These are phyloP conservation scores for Trypanosoma melophagium DNA, from an alignment of 208 protist species.

Conservation along the genomic window DNA sequence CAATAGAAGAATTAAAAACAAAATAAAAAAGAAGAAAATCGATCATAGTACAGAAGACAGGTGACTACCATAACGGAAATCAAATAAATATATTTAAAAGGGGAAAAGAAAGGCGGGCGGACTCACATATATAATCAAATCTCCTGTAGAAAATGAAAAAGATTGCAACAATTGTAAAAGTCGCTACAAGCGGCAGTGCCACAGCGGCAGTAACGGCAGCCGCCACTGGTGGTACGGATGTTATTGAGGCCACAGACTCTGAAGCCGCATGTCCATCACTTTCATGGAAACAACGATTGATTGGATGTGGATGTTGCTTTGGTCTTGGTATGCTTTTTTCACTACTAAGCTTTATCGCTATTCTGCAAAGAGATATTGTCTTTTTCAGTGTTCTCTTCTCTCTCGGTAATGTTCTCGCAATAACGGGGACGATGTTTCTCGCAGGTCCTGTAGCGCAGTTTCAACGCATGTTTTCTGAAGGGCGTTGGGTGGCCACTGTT, in stretches of 20 bases:
- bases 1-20: too few relatives aligned
- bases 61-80: neutral
- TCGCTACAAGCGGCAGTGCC: slow-evolving; percentile 26
- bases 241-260: slow-evolving; percentile 29
- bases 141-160: slow-evolving; percentile 66
- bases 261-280: slow-evolving; percentile 78
- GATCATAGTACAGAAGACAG: too few relatives aligned
- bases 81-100: slow-evolving; percentile 12
- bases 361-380: slow-evolving; percentile 62
- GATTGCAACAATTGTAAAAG: slow-evolving; percentile 40
- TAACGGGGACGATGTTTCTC: slow-evolving; percentile 77
- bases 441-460: slow-evolving; percentile 71
- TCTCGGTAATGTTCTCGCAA: slow-evolving; percentile 53
- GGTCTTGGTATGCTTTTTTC: slow-evolving; percentile 54
- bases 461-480: slow-evolving; percentile 81
- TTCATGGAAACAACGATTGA: slow-evolving; percentile 66
- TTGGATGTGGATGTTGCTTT: slow-evolving; percentile 57
- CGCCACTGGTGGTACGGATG: neutral
- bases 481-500: slow-evolving; percentile 68
- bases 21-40: neutral
- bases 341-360: slow-evolving; percentile 60
- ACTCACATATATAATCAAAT: too few relatives aligned
- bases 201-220: too few relatives aligned
- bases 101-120: too few relatives aligned
- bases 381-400: slow-evolving; percentile 80